Evolutionary conservation across 1,139 yeast genomes (phyloP), one percentile per base, ranked within the genome.

Genomic region (Trichomonascaceae sp.): DNA sequence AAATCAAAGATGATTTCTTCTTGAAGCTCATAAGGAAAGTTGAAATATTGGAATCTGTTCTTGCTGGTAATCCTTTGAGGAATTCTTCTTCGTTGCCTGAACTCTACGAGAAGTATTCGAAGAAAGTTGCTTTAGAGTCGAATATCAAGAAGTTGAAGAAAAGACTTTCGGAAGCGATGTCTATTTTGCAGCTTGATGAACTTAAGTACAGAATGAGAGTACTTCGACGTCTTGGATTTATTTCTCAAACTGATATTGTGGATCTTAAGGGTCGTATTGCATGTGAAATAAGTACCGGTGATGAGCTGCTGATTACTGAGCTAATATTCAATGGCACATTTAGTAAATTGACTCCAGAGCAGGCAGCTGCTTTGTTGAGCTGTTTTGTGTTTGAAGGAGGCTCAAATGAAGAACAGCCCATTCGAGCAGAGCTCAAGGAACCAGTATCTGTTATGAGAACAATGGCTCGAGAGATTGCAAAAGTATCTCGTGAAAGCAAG

Each of bases 321-420:
- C 76, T 93, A 63, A 87, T 95, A 43, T 93, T 93, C 77, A 89
- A 90, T 66, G 99, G 99, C 78, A 87, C 87, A 43, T 93, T 93
- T 73, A 90, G 85, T 63, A 96, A 89, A 51, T 75, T 95, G 59
- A 77, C 83, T 2, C 85, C 96, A 2, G 96, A 88, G 64, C 97
- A 90, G 68, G 84, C 95, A 70, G 97, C 97, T 7, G 90, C 97
- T 0, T 72, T 95, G 52, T 73, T 95, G 53, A 89, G 97, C 43
- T 89, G 97, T 70, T 93, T 93, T 73, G 98, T 95, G 2, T 95
- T 93, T 79, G 97, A 93, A 70, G 99, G 93, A 69, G 82, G 95
- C 67, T 88, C 96, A 51, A 89, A 88, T 68, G 97, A 90, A 67
- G 80, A 82, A 0, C 96, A 96, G 50, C 78, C 91, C 61, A 76